phyloP scores from a whole-genome alignment of 805 yeast genomes.

The Saturnispora gosingensis region DNA sequence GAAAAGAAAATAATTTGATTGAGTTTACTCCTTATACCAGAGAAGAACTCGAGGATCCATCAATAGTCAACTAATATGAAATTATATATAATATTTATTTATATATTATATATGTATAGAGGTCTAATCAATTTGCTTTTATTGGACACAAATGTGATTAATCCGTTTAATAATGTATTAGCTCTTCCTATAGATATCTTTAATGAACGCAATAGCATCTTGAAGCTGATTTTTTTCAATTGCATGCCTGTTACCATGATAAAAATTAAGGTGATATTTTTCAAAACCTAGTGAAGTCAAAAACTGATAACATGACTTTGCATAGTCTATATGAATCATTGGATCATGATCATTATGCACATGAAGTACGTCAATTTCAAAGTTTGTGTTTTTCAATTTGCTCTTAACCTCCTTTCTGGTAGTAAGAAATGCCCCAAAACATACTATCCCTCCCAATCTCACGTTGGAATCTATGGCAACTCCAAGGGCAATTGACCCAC shows the following conservation, averaged over 20 bases:
- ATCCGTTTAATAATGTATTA: background rate
- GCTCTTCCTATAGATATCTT: background rate
- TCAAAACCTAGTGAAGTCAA: slow-evolving; percentile 38
- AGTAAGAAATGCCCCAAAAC: slow-evolving; percentile 67
- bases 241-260: slow-evolving; percentile 59
- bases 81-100: background rate
- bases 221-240: slow-evolving; percentile 56
- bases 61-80: slow-evolving; percentile 12
- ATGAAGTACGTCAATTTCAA: slow-evolving; percentile 67
- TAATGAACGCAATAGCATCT: slow-evolving; percentile 41
- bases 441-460: slow-evolving; percentile 70
- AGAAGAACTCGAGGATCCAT: slow-evolving; percentile 29
- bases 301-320: slow-evolving; percentile 34
- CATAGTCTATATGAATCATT: slow-evolving; percentile 38
- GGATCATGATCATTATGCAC: slow-evolving; percentile 83
- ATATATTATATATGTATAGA: background rate
- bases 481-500: slow-evolving; percentile 73
- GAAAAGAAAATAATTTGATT: slow-evolving; percentile 21
- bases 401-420: slow-evolving; percentile 23
- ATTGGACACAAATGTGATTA: background rate
- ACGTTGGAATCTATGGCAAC: slow-evolving; percentile 41
- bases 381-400: slow-evolving; percentile 32
- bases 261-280: slow-evolving; percentile 41
- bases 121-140: background rate
- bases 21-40: slow-evolving; percentile 33